Evolutionary conservation across 2,329 filamentous ascomycete genomes (phyloP).

Genomic region (Ophiosphaerella herpotricha): DNA sequence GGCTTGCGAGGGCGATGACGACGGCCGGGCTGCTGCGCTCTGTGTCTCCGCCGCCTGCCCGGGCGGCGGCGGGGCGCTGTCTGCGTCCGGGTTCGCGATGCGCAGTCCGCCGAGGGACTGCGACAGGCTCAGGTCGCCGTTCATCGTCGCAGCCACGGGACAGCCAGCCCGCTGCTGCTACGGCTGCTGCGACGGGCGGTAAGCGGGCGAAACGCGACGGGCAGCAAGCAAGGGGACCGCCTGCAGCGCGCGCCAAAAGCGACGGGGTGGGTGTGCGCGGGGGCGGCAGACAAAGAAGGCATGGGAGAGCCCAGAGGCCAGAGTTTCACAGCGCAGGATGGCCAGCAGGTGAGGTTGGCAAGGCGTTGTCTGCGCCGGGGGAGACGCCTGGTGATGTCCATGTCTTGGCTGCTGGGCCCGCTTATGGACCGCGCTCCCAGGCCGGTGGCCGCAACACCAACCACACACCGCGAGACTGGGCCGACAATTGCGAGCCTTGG

Average conservation of each 20-base stretch:
- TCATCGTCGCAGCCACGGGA: constrained; percentile 63
- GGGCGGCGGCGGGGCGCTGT: constrained; percentile 46
- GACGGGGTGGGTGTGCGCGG: constrained; percentile 19
- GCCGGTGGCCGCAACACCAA: constrained; percentile 10
- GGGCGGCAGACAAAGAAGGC: constrained; percentile 22
- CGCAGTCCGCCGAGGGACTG: constrained; percentile 91
- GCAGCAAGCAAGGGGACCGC: constrained; percentile 25
- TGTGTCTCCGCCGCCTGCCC: constrained; percentile 8
- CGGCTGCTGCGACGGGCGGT: constrained; percentile 7
- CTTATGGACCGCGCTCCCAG: neutral
- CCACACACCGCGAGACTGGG: too few species aligned
- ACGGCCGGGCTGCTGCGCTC: constrained; percentile 16
- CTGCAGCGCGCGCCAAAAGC: constrained; percentile 24
- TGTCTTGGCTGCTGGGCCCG: constrained; percentile 11
- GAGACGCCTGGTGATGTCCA: constrained; percentile 27
- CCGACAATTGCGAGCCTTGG: too few species aligned
- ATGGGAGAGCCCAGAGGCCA: constrained; percentile 40
- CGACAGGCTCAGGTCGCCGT: constrained; percentile 89
- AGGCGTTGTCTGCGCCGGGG: constrained; percentile 10
- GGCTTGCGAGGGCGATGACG: constrained; percentile 35
- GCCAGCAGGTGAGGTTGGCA: constrained; percentile 26
- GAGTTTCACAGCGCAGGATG: constrained; percentile 13
- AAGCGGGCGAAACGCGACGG: constrained; percentile 26
- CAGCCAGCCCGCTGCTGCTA: constrained; percentile 7
- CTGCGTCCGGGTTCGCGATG: constrained; percentile 94